Evolutionary conservation across 2,329 filamentous ascomycete species (phyloP).

Genomic region (Ophiostoma populinum): DNA sequence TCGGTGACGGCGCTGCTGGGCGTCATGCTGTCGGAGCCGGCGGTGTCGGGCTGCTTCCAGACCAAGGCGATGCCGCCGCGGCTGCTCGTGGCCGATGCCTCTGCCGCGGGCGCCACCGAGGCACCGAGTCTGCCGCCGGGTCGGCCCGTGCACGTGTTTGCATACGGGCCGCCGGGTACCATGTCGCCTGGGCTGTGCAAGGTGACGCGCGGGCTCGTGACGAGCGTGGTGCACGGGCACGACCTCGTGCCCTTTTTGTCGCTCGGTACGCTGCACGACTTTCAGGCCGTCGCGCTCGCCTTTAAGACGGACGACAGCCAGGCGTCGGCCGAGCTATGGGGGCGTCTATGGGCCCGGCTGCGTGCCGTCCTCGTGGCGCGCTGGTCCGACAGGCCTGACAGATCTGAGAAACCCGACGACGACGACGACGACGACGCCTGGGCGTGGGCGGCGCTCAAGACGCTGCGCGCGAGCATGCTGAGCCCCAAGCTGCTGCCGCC

Average conservation of each 20-base stretch:
- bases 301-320: conserved; percentile 56
- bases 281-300: conserved; percentile 52
- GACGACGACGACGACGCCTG: conserved; percentile 29
- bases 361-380: conserved; percentile 27
- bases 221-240: conserved; percentile 54
- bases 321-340: conserved; percentile 48
- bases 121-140: conserved; percentile 38
- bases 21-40: conserved; percentile 51
- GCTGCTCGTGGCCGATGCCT: conserved; percentile 16
- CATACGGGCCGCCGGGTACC: conserved; percentile 58
- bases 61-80: conserved; percentile 35
- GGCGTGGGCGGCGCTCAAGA: conserved; percentile 50
- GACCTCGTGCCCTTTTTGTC: conserved; percentile 61
- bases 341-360: conserved; percentile 36
- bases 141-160: conserved; percentile 61
- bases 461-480: conserved; percentile 48
- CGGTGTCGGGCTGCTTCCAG: conserved; percentile 23
- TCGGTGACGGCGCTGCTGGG: conserved; percentile 53
- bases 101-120: not conserved
- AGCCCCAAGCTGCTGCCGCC: conserved; percentile 56
- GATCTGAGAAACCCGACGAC: too few species aligned
- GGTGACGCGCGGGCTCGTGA: conserved; percentile 57
- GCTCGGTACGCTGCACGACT: conserved; percentile 55
- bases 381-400: too few species aligned
- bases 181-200: conserved; percentile 53